Base-by-base conservation (phyloP, 1,284 basidiomycete species). In the Phaffia rhodozyma region DNA sequence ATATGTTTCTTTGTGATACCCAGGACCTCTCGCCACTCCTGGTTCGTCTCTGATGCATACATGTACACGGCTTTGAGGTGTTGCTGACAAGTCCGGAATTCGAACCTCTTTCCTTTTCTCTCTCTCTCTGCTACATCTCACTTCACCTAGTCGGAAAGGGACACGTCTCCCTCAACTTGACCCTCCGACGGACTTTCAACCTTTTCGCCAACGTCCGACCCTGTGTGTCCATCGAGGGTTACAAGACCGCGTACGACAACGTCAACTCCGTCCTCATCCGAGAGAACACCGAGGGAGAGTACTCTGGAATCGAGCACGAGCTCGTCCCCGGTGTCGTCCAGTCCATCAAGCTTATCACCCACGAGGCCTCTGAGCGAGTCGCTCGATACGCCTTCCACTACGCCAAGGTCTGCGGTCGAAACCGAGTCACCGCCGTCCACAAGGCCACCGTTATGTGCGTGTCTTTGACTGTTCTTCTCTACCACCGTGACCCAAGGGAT, bases 241-340 rank as follows among this genome's bases (percentile, higher is more conserved):
- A 86, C 83, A 96, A 96, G 81, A 99, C 96, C 0, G 88, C 93
- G 9, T 97, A 99, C 75, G 93, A 97, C 75, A 86, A 97, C 73
- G 96, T 99, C 70, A 89, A 99, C 81, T 94, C 90, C 30, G 94
- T 97, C 60, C 81, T 99, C 70, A 98, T 99, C 76, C 90, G 96
- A 73, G 96, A 99, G 79, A 99, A 99, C 79, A 99, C 96, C 34
- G 96, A 99, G 79, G 96, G 96, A 73, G 96, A 99, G 78, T 99
- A 98, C 80, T 97, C 93, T 68, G 94, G 94, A 69, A 97, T 97
- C 71, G 94, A 97, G 78, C 94, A 97, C 77, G 92, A 97, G 83
- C 82, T 96, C 66, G 86, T 98, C 69, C 91, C 97, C 70, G 96
- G 96, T 69, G 96, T 99, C 67, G 96, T 99, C 53, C 96, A 99